Percentiles rank a stretch among this genome's conserved stretches.
These are phyloP conservation scores for Iris pallida DNA, from an alignment of 116 monocot species.

Conservation along the genomic window DNA sequence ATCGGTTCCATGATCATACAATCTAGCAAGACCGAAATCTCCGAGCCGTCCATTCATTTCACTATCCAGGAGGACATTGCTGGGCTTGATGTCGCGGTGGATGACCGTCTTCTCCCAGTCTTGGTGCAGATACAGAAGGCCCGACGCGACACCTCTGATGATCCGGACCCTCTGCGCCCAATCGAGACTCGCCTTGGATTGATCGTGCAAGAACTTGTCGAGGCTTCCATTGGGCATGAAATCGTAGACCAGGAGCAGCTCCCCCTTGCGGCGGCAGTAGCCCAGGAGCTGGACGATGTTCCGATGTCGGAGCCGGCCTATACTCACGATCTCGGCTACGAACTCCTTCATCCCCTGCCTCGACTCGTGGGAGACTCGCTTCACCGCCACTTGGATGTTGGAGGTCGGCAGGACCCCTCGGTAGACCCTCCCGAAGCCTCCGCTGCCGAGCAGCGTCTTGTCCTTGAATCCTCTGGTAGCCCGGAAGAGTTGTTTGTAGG, in stretches of 20 bases:
- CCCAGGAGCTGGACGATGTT: not conserved
- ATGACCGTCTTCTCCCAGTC: not conserved
- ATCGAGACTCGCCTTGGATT: not conserved
- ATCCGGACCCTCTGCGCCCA: not conserved
- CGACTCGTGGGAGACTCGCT: conserved; percentile 7
- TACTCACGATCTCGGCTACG: conserved; percentile 5
- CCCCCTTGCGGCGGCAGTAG: not conserved
- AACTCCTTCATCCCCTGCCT: conserved; percentile 10
- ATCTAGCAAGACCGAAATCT: no score
- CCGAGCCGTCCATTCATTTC: conserved; percentile 14
- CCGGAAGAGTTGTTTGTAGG: not conserved
- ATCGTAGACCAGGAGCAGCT: not conserved
- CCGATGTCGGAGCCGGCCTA: conserved; percentile 2
- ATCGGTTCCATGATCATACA: no score
- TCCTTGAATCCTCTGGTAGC: conserved; percentile 10
- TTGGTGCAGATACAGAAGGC: not conserved
- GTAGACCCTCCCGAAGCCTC: conserved; percentile 14
- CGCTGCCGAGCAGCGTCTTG: not conserved
- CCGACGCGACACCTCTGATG: not conserved
- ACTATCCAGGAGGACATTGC: conserved; percentile 24
- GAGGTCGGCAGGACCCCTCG: not conserved
- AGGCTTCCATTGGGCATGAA: conserved; percentile 1
- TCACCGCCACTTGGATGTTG: not conserved
- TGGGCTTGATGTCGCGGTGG: conserved; percentile 24
- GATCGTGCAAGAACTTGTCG: not conserved